Conservation (phyloP, 73 alveolate species). For the Paramecium biaurelia region DNA sequence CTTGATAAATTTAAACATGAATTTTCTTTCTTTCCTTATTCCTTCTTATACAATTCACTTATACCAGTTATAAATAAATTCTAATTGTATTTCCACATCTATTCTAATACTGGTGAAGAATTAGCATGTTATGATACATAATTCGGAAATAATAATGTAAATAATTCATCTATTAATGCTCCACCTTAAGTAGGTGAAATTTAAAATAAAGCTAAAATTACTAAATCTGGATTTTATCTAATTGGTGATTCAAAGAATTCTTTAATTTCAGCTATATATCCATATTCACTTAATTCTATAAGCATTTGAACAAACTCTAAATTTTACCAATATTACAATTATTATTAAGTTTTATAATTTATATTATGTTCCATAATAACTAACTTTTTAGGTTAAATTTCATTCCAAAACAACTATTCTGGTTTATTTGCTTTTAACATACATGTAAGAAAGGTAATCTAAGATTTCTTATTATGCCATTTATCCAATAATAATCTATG, state of each 20-base stretch:
- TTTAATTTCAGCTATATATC: constrained; percentile 17
- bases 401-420: constrained; percentile 59
- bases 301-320: constrained; percentile 52
- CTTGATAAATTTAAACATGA: constrained; percentile 62
- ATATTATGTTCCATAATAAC: not conserved
- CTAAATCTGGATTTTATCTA: constrained; percentile 21
- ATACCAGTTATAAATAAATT: constrained; percentile 56
- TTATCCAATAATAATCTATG: constrained; percentile 2
- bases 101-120: constrained; percentile 51
- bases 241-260: constrained; percentile 54
- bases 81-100: constrained; percentile 56
- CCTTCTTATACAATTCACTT: constrained; percentile 58
- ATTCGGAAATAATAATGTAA: constrained; percentile 49
- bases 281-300: constrained; percentile 53
- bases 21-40: constrained; percentile 54
- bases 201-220: constrained; percentile 45
- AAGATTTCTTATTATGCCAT: constrained; percentile 53
- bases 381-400: constrained; percentile 39
- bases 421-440: constrained; percentile 47
- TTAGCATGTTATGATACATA: constrained; percentile 59
- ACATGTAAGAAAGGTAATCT: constrained; percentile 19
- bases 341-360: not conserved
- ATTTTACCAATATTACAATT: constrained; percentile 41
- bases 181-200: constrained; percentile 51
- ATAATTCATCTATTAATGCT: constrained; percentile 57